Evolutionary conservation across 352 stramenopile genomes (phyloP), one percentile per base, ranked within the genome.

Genomic region (Phytophthora cactorum): DNA sequence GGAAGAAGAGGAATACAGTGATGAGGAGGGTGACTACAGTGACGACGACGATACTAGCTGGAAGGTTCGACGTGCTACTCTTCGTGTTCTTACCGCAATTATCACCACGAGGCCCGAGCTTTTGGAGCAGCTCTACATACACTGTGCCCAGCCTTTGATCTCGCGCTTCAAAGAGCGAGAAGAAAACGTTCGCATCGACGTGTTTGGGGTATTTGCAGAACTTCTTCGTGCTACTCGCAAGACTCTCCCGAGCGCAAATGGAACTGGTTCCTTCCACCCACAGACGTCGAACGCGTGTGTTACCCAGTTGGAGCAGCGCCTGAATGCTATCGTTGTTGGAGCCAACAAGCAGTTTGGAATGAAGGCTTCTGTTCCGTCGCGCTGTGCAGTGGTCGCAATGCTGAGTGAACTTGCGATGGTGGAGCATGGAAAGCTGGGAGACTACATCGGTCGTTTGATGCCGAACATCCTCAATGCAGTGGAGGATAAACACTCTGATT

Each of bases 181-280:
- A 81, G 98, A 99, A 64, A 99, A 99, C 74, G 98, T 99, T 52
- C 95, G 97, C 28, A 95, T 99, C 22, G 98, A 99, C 62, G 93
- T 99, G 5, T 96, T 99, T 77, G 87, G 85, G 4, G 97, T 97
- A 22, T 98, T 99, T 74, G 85, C 94, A 5, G 86, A 95, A 27
- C 81, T 99, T 28, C 82, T 99, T 46, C 85, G 88, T 47, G 77
- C 83, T 28, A 93, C 82, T 25, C 80, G 70, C 52, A 88, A 89
- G 27, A 76, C 72, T 5, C 52, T 90, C 43, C 75, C 84, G 3
- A 74, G 56, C 43, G 67, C 62, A 8, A 79, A 68, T 54, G 69
- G 65, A 63, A 27, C 32, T 49, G 14, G 43, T 44, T 54, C 46
- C 4, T 65, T 63, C 12, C 69, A 83, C 29, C 66, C 68, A 55